These are phyloP conservation scores for Echeveria elegans DNA, from an alignment of 164 flowering plant species.

Conservation along the genomic window DNA sequence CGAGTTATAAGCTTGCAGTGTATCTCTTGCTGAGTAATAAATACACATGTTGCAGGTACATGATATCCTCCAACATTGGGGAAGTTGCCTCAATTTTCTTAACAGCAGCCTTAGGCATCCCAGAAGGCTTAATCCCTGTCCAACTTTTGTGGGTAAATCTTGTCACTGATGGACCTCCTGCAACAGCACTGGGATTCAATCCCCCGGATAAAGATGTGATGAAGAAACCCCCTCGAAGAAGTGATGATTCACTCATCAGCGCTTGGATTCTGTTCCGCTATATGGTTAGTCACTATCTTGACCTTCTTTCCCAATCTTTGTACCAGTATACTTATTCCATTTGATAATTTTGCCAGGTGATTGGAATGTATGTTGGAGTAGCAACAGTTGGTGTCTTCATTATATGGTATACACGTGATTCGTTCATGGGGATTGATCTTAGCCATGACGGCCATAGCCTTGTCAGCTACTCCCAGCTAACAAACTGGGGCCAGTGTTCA, in stretches of 20 bases:
- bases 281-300: constrained; percentile 31
- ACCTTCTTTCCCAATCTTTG: background rate
- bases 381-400: constrained; percentile 85
- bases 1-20: background rate
- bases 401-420: constrained; percentile 73
- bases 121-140: constrained; percentile 87
- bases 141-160: constrained; percentile 97
- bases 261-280: constrained; percentile 86
- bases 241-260: constrained; percentile 73
- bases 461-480: constrained; percentile 67
- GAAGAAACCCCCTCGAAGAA: constrained; percentile 86
- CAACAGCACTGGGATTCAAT: constrained; percentile 93
- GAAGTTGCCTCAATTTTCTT: constrained; percentile 92
- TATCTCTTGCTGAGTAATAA: too few species aligned
- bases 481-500: constrained; percentile 67
- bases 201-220: constrained; percentile 85
- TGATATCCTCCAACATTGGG: constrained; percentile 92
- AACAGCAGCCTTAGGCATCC: constrained; percentile 86
- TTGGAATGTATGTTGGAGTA: constrained; percentile 74
- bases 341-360: constrained; percentile 37
- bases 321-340: background rate
- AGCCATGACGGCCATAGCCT: constrained; percentile 72
- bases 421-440: constrained; percentile 70
- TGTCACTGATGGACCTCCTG: constrained; percentile 96
- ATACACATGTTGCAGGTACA: constrained; percentile 69